These are phyloP conservation scores for Tolypocladium ovalisporum DNA, from an alignment of 2,329 filamentous ascomycete species.

Conservation along the genomic window DNA sequence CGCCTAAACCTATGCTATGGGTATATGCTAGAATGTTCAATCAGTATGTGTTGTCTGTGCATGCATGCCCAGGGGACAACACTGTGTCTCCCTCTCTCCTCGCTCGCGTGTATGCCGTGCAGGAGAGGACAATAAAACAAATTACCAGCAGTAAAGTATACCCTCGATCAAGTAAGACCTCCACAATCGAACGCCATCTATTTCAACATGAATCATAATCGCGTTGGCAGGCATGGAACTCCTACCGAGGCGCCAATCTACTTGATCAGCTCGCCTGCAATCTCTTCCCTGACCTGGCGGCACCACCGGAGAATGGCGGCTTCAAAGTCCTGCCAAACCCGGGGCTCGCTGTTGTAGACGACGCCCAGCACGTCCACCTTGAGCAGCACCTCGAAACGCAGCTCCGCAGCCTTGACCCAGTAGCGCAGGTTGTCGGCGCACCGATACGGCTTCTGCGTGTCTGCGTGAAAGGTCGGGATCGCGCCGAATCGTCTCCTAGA, in stretches of 20 bases:
- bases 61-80: not conserved
- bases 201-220: constrained; percentile 6
- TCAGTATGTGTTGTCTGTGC: constrained; percentile 5
- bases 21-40: constrained; percentile 24
- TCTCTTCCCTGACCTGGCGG: constrained; percentile 69
- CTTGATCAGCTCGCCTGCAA: constrained; percentile 52
- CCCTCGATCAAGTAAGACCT: not conserved
- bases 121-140: constrained; percentile 6
- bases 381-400: constrained; percentile 82
- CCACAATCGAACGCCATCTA: not conserved
- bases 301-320: constrained; percentile 76
- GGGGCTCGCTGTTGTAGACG: constrained; percentile 60
- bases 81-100: not conserved
- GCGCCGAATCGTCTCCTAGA: constrained; percentile 80
- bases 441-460: constrained; percentile 89
- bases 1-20: constrained; percentile 21
- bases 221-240: not conserved
- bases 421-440: constrained; percentile 87
- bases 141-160: not conserved
- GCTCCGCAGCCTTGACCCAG: constrained; percentile 92
- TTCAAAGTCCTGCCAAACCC: constrained; percentile 75
- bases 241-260: constrained; percentile 2
- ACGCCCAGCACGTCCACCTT: constrained; percentile 78
- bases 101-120: not conserved
- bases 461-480: constrained; percentile 82